Evolutionary conservation across 2,329 filamentous ascomycete genomes (phyloP), one percentile per base, ranked within the genome.

Genomic region (Knoxdaviesia proteae): DNA sequence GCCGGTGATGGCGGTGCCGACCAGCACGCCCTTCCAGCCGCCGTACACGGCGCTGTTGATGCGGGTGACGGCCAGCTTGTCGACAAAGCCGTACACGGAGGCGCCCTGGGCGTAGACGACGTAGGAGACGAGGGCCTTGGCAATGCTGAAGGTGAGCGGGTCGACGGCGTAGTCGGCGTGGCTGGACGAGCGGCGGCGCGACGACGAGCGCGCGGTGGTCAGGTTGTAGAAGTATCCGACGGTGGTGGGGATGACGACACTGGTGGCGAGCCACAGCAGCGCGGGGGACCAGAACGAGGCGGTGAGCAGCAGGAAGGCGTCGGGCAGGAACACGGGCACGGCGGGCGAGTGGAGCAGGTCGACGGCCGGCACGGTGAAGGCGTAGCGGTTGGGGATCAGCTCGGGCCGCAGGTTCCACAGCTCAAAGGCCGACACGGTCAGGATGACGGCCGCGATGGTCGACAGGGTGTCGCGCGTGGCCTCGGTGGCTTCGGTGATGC

Each of bases 221-320:
- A 94, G 60, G 60, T 96, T 96, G 71, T 93, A 80, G 57, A 94
- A 93, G 64, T 90, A 96, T 31, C 82, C 84, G 37, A 76, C 66
- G 33, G 81, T 47, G 41, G 77, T 63, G 2, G 88, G 88, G 32
- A 88, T 49, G 38, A 82, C 53, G 43, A 83, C 58, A 54, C 74
- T 80, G 7, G 84, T 90, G 34, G 77, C 56, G 5, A 74, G 57
- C 86, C 87, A 96, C 20, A 86, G 67, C 6, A 77, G 66, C 44
- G 81, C 74, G 0, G 87, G 80, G 0, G 73, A 77, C 88, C 88
- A 96, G 68, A 94, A 96, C 31, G 71, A 70, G 36, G 69, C 63
- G 1, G 80, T 82, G 35, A 93, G 60, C 6, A 94, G 63, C 32
- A 79, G 60, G 58, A 90, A 92, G 51, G 93, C 65, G 58, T 96